A percentile compares a stretch with the other conserved stretches of the same genome.
Evolutionary conservation across 1,139 yeast genomes (phyloP).

Genomic region (Taphrina flavorubra): DNA sequence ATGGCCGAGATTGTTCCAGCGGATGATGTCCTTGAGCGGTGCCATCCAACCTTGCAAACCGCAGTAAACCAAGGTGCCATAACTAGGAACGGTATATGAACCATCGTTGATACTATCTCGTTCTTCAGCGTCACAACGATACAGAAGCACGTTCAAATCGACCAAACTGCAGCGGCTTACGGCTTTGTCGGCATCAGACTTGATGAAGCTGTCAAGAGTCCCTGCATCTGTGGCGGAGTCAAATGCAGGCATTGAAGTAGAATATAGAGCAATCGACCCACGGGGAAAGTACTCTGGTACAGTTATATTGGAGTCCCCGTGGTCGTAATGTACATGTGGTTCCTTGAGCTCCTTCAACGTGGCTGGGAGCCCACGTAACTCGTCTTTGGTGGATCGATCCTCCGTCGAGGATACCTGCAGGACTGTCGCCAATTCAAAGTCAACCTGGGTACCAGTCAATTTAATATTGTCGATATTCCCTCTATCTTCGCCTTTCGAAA

Average conservation of each 20-base stretch:
- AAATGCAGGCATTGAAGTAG: slow-evolving; percentile 59
- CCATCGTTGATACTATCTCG: slow-evolving; percentile 78
- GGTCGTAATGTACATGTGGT: slow-evolving; percentile 56
- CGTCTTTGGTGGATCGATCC: slow-evolving; percentile 54
- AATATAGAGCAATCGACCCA: slow-evolving; percentile 85
- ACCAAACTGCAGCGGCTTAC: slow-evolving; percentile 64
- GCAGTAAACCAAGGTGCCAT: slow-evolving; percentile 78
- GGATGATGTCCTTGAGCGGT: slow-evolving; percentile 66
- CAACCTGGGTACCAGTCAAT: slow-evolving; percentile 70
- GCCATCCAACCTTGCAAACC: slow-evolving; percentile 94
- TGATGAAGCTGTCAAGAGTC: slow-evolving; percentile 64
- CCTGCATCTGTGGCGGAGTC: neutral
- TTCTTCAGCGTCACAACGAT: slow-evolving; percentile 85
- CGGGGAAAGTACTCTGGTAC: slow-evolving; percentile 73
- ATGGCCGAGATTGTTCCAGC: slow-evolving; percentile 78
- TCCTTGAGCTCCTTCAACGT: slow-evolving; percentile 61
- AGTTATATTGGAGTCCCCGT: slow-evolving; percentile 59
- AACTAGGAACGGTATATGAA: slow-evolving; percentile 71
- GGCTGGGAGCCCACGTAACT: slow-evolving; percentile 68
- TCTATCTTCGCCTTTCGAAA: slow-evolving; percentile 53
- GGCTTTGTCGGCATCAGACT: slow-evolving; percentile 77
- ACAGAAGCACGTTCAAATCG: slow-evolving; percentile 77
- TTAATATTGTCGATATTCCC: slow-evolving; percentile 63
- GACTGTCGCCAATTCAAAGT: slow-evolving; percentile 64
- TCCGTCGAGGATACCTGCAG: slow-evolving; percentile 62